Evolutionary conservation across 352 stramenopile genomes (phyloP), one percentile per base, ranked within the genome.

Genomic region (Phytophthora niederhauseri): DNA sequence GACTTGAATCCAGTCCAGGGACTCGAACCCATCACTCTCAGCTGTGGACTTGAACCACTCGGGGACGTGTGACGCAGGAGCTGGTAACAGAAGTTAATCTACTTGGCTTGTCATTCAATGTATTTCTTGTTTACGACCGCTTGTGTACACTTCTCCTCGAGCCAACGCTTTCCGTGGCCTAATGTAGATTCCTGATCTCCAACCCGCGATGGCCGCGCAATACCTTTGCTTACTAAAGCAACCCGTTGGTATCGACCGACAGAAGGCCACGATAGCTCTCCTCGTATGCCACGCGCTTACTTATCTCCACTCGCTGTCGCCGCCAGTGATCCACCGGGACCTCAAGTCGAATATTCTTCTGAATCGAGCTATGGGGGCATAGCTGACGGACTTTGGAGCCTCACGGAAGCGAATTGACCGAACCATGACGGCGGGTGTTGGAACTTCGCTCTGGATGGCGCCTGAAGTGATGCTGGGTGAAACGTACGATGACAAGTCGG

Each of bases 271-370:
- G 15, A 66, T 79, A 12, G 77, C 77, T 4, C 36, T 82, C 11
- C 74, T 81, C 26, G 57, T 79, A 15, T 72, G 63, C 15, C 62
- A 81, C 12, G 70, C 63, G 26, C 34, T 75, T 4, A 52, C 56
- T 1, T 75, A 75, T 11, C n/a, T 73, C n/a, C 66, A 65, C 60
- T 73, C 60, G 38, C 15, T 69, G 9, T 36, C 41, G 3, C 43
- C 61, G 14, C 56, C 67, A 0, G 28, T 70, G 1, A 82, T 89
- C 57, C 81, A 87, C 63, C 70, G 80, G 28, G 80, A 86, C 63
- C 65, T 88, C 55, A 86, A 88, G 53, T 82, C 73, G 1, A 74
- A 89, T 61, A 78, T 89, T 31, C 59, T 89, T n/a, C 58, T 89
- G 12, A 70, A 45, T 36, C 12, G 38, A 6, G 22, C 50, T 3